Conservation (phyloP, 306 rosid genomes). For the Dalbergia cultrata region DNA sequence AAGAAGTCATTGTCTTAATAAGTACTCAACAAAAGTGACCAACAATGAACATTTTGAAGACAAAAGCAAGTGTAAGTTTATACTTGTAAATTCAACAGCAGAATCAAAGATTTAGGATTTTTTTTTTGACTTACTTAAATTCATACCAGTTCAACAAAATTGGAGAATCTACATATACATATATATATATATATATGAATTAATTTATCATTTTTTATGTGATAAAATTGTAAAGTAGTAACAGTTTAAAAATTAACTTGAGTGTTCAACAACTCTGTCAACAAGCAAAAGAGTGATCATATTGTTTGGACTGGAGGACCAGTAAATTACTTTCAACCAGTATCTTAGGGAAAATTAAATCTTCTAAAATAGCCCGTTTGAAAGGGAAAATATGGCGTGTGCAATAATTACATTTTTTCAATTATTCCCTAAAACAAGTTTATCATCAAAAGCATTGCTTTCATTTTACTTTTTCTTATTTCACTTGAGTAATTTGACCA, state of each 20-base stretch:
- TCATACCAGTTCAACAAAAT: too few relatives aligned
- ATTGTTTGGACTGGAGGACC: neutral
- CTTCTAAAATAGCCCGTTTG: slow-evolving; percentile 12
- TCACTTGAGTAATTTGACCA: neutral
- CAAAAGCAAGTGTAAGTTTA: too few relatives aligned
- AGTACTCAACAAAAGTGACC: too few relatives aligned
- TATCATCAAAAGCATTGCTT: neutral
- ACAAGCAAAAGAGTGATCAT: neutral
- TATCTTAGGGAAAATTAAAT: neutral
- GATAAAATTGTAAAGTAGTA: too few relatives aligned
- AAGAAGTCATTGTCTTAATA: too few relatives aligned
- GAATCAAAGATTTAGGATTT: too few relatives aligned
- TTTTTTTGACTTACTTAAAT: too few relatives aligned
- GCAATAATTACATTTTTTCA: neutral
- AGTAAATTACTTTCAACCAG: neutral
- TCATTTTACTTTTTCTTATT: neutral
- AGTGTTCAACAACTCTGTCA: neutral
- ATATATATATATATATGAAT: too few relatives aligned
- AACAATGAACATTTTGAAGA: too few relatives aligned
- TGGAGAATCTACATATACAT: too few relatives aligned
- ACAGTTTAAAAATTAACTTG: neutral
- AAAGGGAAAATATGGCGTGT: neutral
- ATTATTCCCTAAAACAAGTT: slow-evolving; percentile 11
- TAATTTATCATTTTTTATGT: too few relatives aligned
- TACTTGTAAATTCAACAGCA: too few relatives aligned